phyloP scores from a whole-genome alignment of 2,329 filamentous ascomycete genomes.

The Cytospora piceicola region DNA sequence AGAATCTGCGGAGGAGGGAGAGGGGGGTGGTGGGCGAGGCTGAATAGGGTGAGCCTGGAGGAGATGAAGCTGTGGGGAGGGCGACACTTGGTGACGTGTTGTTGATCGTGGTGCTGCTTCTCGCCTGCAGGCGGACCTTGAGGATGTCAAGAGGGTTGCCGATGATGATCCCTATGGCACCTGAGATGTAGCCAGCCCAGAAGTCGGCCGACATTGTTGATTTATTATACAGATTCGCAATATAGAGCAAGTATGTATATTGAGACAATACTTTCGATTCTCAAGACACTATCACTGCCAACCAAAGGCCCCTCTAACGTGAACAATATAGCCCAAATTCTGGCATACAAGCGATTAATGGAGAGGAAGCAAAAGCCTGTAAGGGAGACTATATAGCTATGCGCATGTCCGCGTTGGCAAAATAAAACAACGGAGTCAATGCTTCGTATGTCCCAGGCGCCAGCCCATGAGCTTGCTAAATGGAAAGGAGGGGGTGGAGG shows the following conservation, averaged over 20 bases:
- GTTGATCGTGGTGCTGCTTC: slow-evolving; percentile 35
- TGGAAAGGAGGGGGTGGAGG: neutral
- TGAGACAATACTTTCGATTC: neutral
- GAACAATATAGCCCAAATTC: neutral
- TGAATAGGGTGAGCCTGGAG: slow-evolving; percentile 22
- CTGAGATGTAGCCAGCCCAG: slow-evolving; percentile 90
- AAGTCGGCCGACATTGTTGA: slow-evolving; percentile 80
- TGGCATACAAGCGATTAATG: neutral
- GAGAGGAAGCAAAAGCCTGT: neutral
- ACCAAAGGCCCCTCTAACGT: neutral
- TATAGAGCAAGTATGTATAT: neutral
- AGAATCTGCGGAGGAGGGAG: slow-evolving; percentile 38
- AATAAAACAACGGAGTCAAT: neutral
- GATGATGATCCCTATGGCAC: slow-evolving; percentile 82
- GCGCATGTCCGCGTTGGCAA: neutral
- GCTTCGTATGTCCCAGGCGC: neutral
- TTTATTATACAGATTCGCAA: neutral
- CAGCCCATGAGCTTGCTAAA: neutral
- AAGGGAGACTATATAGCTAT: neutral
- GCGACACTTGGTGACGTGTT: slow-evolving; percentile 23
- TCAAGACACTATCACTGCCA: neutral
- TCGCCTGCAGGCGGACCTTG: slow-evolving; percentile 81
- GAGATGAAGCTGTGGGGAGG: slow-evolving; percentile 31
- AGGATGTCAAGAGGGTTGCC: slow-evolving; percentile 76
- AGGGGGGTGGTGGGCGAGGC: slow-evolving; percentile 35